Percentiles rank a stretch among this genome's conserved stretches.
phyloP scores from a whole-genome alignment of 371 early-diverging fungal genomes.

The Phascolomyces articulosus region DNA sequence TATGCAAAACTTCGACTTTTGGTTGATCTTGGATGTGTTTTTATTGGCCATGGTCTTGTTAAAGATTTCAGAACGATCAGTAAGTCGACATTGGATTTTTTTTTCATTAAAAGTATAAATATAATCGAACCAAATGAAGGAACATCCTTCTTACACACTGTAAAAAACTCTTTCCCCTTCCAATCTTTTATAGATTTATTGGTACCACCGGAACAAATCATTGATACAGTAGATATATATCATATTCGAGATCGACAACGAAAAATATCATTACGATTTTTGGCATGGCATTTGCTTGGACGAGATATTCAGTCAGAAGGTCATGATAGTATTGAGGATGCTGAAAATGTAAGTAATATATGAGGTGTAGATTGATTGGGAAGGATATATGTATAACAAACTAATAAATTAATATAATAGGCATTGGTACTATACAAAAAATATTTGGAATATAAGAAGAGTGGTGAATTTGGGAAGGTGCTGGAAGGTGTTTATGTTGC shows the following conservation, averaged over 20 bases:
- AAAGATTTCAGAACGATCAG: slow-evolving; percentile 94
- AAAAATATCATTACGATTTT: slow-evolving; percentile 85
- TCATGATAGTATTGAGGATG: slow-evolving; percentile 95
- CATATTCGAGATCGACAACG: slow-evolving; percentile 79
- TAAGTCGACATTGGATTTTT: slow-evolving; percentile 28
- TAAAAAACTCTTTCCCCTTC: too few relatives aligned
- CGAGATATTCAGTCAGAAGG: slow-evolving; percentile 84
- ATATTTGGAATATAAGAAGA: slow-evolving; percentile 65
- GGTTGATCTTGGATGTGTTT: slow-evolving; percentile 87
- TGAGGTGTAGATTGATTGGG: neutral
- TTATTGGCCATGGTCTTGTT: slow-evolving; percentile 93
- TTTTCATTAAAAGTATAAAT: too few relatives aligned
- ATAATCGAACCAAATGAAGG: too few relatives aligned
- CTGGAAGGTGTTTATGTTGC: slow-evolving; percentile 85
- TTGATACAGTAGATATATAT: slow-evolving; percentile 92
- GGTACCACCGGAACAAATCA: slow-evolving; percentile 84
- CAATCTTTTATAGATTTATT: slow-evolving; percentile 65
- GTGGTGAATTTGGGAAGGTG: slow-evolving; percentile 71
- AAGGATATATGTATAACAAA: neutral
- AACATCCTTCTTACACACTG: neutral
- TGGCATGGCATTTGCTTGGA: slow-evolving; percentile 90
- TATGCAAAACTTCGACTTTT: slow-evolving; percentile 88
- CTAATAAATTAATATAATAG: slow-evolving; percentile 24
- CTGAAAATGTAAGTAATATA: slow-evolving; percentile 66
- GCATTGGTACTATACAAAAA: slow-evolving; percentile 84